These are phyloP conservation scores for Gonapodya prolifera DNA, from an alignment of 192 early-diverging fungal genomes.

Conservation along the genomic window DNA sequence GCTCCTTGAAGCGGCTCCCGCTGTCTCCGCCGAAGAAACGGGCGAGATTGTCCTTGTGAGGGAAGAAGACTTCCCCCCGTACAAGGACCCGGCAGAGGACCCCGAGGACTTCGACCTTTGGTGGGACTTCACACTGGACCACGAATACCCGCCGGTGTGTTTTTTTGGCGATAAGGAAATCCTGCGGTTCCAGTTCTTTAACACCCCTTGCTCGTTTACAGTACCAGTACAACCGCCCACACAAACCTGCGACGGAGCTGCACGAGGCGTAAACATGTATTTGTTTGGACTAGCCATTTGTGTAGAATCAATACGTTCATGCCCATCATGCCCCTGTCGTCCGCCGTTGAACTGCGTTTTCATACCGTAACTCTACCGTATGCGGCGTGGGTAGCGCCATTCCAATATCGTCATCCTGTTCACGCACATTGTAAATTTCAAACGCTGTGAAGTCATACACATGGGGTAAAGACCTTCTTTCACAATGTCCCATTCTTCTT, in stretches of 20 bases:
- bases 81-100: neutral
- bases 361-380: too few species aligned
- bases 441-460: too few species aligned
- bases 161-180: too few species aligned
- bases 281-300: too few species aligned
- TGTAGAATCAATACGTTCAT: too few species aligned
- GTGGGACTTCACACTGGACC: constrained; percentile 1
- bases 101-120: constrained; percentile 5
- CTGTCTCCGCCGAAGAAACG: neutral
- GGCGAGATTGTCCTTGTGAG: constrained; percentile 7
- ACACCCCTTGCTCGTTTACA: neutral
- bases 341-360: too few species aligned
- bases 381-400: too few species aligned
- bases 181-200: neutral
- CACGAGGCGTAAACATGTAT: neutral
- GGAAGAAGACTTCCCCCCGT: constrained; percentile 1
- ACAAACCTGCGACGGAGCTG: neutral
- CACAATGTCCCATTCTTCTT: too few species aligned
- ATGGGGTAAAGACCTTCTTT: too few species aligned
- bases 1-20: neutral
- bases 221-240: neutral
- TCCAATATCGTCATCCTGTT: too few species aligned
- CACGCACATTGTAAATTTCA: too few species aligned
- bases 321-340: too few species aligned
- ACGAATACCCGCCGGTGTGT: neutral